Evolutionary conservation across 176 grass and related monocot genomes (phyloP), one percentile per base, ranked within the genome.

Genomic region (Stipa capillata): DNA sequence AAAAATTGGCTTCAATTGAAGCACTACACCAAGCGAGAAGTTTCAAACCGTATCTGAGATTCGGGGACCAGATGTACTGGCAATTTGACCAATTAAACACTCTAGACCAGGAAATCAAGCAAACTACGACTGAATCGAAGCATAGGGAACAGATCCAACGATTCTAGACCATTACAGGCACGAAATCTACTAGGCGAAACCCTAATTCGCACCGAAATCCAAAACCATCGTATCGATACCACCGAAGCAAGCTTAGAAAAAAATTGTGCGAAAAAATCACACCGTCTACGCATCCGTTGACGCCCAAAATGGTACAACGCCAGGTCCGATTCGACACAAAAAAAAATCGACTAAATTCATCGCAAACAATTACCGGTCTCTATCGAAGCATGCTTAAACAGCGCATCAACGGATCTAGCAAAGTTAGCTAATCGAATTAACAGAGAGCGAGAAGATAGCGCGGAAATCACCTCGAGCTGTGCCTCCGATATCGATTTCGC

Each of bases 401-500:
- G 35, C 8, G 66, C 13, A 20, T 21, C 8, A 69, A 23, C 56
- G 41, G 8, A 51, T 2, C 12, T 2, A 11, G 45, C 13, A 0
- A 61, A 42, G 39, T 14, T 18, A 66, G n/a, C 23, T 3, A 66
- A 37, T 0, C 11, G 5, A 39, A 68, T 20, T 14, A 4, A 50
- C 17, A 28, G 1, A 7, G 21, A 31, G 33, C 3, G 6, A 27
- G 53, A 37, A 43, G 14, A 70, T 49, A 2, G 65, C 10, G 27
- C 5, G 62, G 1, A 36, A 20, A 15, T 51, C 66, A 87, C 78
- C 85, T 81, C 32, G 78, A 51, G 3, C 24, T 9, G 49, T 32
- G 78, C 77, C 84, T 75, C 78, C 70, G 78, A 81, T 76, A 58
- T 74, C 77, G 76, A 80, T 65, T 34, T 55, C 48, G 32, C 8